These are phyloP conservation scores for Nicotiana paniculata DNA, from an alignment of 257 asterid genomes.

Conservation along the genomic window DNA sequence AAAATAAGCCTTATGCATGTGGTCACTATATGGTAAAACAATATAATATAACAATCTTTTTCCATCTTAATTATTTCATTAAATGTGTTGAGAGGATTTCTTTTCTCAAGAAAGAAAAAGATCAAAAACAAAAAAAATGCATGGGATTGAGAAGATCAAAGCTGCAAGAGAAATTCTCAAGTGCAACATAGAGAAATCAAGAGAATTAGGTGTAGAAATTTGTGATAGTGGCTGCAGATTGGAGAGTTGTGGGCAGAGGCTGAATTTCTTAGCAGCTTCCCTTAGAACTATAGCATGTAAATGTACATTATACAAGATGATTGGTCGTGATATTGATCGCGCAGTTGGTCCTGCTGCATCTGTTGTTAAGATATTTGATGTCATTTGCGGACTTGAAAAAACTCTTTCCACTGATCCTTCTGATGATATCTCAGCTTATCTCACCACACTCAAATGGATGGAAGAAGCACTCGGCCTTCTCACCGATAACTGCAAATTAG, in stretches of 20 bases:
- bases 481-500: constrained; percentile 46
- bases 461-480: constrained; percentile 65
- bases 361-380: constrained; percentile 39
- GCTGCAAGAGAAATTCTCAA: constrained; percentile 48
- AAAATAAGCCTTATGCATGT: not conserved
- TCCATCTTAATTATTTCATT: not conserved
- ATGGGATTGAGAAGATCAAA: constrained; percentile 28
- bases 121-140: not conserved
- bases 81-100: not conserved
- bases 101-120: not conserved
- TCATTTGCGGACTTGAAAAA: constrained; percentile 45
- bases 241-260: constrained; percentile 17
- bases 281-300: constrained; percentile 31
- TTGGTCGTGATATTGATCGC: constrained; percentile 31
- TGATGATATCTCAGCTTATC: constrained; percentile 22
- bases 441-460: constrained; percentile 37
- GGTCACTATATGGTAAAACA: not conserved
- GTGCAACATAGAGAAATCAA: constrained; percentile 53
- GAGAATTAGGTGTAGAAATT: constrained; percentile 33
- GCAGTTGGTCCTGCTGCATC: constrained; percentile 60
- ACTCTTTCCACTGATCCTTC: constrained; percentile 26
- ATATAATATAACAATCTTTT: not conserved
- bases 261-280: constrained; percentile 24
- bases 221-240: constrained; percentile 35
- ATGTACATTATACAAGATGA: constrained; percentile 44